Conservation (phyloP, 164 flowering plant species). For the Berberis vulgaris region DNA sequence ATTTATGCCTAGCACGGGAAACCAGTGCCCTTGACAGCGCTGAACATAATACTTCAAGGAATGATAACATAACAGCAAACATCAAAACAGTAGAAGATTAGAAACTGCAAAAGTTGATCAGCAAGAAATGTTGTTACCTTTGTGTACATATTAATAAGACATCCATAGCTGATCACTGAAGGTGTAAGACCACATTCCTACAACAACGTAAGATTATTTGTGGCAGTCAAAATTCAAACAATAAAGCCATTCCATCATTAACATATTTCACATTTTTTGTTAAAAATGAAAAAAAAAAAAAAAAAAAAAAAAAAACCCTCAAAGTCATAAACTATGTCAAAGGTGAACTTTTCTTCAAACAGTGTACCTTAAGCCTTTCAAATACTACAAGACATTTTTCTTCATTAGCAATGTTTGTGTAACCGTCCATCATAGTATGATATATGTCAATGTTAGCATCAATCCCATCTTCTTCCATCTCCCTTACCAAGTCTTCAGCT, state of each 20-base stretch:
- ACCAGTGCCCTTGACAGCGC: neutral
- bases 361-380: constrained; percentile 74
- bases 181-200: constrained; percentile 95
- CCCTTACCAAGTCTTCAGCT: constrained; percentile 85
- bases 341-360: neutral
- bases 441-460: constrained; percentile 86
- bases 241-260: neutral
- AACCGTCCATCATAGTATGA: constrained; percentile 99
- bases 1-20: neutral
- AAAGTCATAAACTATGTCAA: neutral
- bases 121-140: constrained; percentile 37
- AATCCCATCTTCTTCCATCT: constrained; percentile 96
- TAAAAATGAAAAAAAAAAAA: neutral
- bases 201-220: constrained; percentile 4
- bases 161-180: constrained; percentile 82
- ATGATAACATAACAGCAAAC: neutral
- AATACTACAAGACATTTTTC: constrained; percentile 78
- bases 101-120: neutral
- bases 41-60: neutral
- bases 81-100: neutral
- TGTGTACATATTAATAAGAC: constrained; percentile 75
- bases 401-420: constrained; percentile 71
- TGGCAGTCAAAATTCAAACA: neutral
- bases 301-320: neutral
- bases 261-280: neutral